Evolutionary conservation across 345 rosid genomes (phyloP).

Genomic region (Passiflora organensis): DNA sequence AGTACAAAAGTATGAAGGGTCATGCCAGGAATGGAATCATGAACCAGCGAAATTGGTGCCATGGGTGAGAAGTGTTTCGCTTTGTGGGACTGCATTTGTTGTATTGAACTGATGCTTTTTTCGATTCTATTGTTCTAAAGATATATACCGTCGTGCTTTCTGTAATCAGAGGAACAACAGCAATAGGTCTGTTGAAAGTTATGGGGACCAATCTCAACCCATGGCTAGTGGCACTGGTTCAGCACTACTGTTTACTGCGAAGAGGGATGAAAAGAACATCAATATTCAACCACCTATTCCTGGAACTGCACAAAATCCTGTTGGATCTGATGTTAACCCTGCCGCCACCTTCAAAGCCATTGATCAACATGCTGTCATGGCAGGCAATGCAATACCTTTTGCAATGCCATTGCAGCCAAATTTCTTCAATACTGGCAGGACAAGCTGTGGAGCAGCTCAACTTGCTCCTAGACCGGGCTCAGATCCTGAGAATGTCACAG

Average conservation of each 20-base stretch:
- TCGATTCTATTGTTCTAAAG: background rate
- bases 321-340: constrained; percentile 36
- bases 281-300: constrained; percentile 32
- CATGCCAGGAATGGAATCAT: constrained; percentile 69
- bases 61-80: constrained; percentile 52
- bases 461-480: constrained; percentile 32
- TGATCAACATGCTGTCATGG: constrained; percentile 37
- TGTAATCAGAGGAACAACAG: constrained; percentile 47
- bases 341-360: constrained; percentile 32
- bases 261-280: constrained; percentile 50
- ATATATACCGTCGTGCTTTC: background rate
- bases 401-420: constrained; percentile 60
- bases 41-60: constrained; percentile 60
- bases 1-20: constrained; percentile 60
- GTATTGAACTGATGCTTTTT: background rate
- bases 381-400: constrained; percentile 41
- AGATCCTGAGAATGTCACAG: constrained; percentile 30
- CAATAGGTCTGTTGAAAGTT: constrained; percentile 44
- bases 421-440: constrained; percentile 35
- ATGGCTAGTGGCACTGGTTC: constrained; percentile 28
- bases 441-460: constrained; percentile 33
- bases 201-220: constrained; percentile 35
- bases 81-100: background rate
- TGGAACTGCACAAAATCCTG: constrained; percentile 33
- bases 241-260: constrained; percentile 39